A percentile compares a stretch with the other conserved stretches of the same genome.
Evolutionary conservation across 495 filamentous ascomycete genomes (phyloP).

Genomic region (Tuber microsphaerosporum): DNA sequence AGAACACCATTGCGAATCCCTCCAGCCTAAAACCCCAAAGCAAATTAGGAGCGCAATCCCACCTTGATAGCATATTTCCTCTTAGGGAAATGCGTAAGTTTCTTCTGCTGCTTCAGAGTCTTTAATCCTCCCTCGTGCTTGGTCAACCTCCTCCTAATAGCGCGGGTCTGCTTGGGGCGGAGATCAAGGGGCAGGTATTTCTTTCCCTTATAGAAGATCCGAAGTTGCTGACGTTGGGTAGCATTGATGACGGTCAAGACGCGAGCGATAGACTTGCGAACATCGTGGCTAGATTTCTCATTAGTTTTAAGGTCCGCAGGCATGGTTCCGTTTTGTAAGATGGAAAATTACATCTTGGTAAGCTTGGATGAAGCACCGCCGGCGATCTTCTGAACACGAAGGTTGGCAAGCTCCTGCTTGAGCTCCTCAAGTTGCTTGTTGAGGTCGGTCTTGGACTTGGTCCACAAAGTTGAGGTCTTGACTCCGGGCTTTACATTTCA

Average conservation of each 20-base stretch:
- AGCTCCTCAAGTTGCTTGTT: slow-evolving; percentile 85
- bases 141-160: slow-evolving; percentile 84
- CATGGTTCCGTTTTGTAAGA: slow-evolving; percentile 3
- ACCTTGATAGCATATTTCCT: slow-evolving; percentile 98
- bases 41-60: slow-evolving; percentile 10
- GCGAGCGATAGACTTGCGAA: slow-evolving; percentile 98
- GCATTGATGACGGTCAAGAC: slow-evolving; percentile 98
- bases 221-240: slow-evolving; percentile 94
- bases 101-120: slow-evolving; percentile 91
- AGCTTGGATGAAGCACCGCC: slow-evolving; percentile 87
- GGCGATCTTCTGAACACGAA: slow-evolving; percentile 95
- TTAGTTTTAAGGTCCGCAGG: not conserved
- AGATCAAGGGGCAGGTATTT: slow-evolving; percentile 97
- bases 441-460: slow-evolving; percentile 97
- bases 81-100: slow-evolving; percentile 89
- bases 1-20: not conserved
- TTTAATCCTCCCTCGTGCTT: slow-evolving; percentile 73
- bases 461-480: slow-evolving; percentile 91
- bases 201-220: slow-evolving; percentile 99
- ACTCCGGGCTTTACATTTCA: slow-evolving; percentile 48
- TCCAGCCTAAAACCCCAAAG: not conserved
- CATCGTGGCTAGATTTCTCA: slow-evolving; percentile 66
- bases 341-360: slow-evolving; percentile 73
- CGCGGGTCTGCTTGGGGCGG: slow-evolving; percentile 92
- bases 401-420: slow-evolving; percentile 85